Evolutionary conservation across 169 alveolate genomes (phyloP).

Genomic region (Plasmodium malariae): DNA sequence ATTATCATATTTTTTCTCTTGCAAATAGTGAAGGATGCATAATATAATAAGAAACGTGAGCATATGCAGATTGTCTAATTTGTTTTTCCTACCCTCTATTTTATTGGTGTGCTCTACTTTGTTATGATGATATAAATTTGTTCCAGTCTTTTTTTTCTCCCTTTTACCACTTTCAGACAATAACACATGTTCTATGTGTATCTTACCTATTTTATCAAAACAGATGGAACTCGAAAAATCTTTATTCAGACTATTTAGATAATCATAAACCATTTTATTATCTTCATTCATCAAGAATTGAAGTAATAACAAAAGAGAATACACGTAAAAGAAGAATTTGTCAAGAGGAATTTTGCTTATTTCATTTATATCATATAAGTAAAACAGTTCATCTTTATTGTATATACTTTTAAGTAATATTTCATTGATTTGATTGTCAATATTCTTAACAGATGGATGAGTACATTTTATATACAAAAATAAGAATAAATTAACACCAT

Average conservation of each 20-base stretch:
- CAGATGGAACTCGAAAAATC: constrained; percentile 20
- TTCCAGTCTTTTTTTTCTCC: constrained; percentile 38
- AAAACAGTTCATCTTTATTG: constrained; percentile 48
- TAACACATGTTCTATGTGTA: constrained; percentile 2
- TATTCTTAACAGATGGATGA: neutral
- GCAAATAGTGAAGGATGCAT: constrained; percentile 32
- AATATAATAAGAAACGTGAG: constrained; percentile 13
- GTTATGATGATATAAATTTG: neutral
- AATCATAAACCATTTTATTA: constrained; percentile 3
- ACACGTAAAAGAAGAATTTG: constrained; percentile 64
- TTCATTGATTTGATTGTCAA: constrained; percentile 27
- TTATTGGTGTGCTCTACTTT: neutral
- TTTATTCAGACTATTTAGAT: constrained; percentile 9
- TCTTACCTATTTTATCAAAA: constrained; percentile 31
- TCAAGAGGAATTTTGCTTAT: constrained; percentile 47
- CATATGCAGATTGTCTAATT: constrained; percentile 31
- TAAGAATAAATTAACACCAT: constrained; percentile 41
- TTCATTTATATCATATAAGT: constrained; percentile 39
- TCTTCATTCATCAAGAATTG: constrained; percentile 21
- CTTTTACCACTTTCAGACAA: neutral
- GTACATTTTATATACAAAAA: constrained; percentile 30
- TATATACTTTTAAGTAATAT: constrained; percentile 31
- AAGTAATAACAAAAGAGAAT: constrained; percentile 47
- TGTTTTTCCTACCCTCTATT: neutral
- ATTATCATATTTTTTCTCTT: constrained; percentile 30